Conservation (phyloP, 768 basidiomycete species). For the Serendipita indica region DNA sequence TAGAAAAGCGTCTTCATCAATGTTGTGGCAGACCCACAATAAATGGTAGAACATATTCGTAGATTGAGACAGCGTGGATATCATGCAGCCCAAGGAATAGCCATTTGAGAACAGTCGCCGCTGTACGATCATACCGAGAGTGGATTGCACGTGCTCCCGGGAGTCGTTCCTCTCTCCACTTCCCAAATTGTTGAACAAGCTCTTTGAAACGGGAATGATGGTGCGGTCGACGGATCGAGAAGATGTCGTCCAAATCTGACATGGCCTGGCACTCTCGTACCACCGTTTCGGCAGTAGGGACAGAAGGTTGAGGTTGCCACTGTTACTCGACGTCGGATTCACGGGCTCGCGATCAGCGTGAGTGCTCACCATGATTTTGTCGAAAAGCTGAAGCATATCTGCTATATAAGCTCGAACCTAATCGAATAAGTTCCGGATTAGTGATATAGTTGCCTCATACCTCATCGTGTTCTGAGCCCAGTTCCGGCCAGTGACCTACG, state of each 20-base stretch:
- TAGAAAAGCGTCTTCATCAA: conserved; percentile 5
- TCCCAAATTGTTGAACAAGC: conserved; percentile 46
- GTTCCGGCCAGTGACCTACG: conserved; percentile 45
- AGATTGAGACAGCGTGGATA: conserved; percentile 56
- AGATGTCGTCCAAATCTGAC: conserved; percentile 49
- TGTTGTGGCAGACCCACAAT: conserved; percentile 35
- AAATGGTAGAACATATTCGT: conserved; percentile 69
- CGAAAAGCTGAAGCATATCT: conserved; percentile 55
- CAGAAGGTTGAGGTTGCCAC: conserved; percentile 52
- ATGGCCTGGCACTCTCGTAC: conserved; percentile 48
- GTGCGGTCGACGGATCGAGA: conserved; percentile 54
- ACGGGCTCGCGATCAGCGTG: not conserved
- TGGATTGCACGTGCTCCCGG: conserved; percentile 69
- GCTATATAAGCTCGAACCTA: conserved; percentile 65
- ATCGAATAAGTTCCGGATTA: not conserved
- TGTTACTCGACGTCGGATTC: conserved; percentile 20
- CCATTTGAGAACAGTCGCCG: conserved; percentile 60
- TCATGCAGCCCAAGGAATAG: conserved; percentile 61
- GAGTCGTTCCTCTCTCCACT: conserved; percentile 54
- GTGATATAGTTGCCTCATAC: conserved; percentile 22
- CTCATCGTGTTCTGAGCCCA: conserved; percentile 67
- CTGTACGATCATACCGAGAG: conserved; percentile 71
- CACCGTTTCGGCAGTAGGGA: conserved; percentile 45
- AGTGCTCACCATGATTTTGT: conserved; percentile 47
- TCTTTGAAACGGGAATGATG: conserved; percentile 43